A percentile compares a stretch with the other conserved stretches of the same genome.
phyloP scores from a whole-genome alignment of 2,329 filamentous ascomycete species.

The Paracorniculantispora psalliotae region DNA sequence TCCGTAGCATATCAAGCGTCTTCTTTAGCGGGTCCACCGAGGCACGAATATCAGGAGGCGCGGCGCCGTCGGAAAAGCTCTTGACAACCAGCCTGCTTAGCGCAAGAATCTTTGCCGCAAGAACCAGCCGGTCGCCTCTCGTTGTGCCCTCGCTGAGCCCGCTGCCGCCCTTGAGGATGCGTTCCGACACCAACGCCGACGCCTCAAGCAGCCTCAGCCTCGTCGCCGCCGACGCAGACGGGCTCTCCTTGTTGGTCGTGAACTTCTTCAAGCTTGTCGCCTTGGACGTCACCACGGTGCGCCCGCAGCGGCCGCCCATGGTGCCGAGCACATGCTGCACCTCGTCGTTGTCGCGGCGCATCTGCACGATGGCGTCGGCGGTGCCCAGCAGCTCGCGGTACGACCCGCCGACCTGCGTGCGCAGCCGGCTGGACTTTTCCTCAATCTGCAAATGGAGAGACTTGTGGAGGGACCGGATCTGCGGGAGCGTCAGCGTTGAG shows the following conservation, averaged over 20 bases:
- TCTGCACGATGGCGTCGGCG: slow-evolving; percentile 87
- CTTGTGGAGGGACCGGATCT: slow-evolving; percentile 60
- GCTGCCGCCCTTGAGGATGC: slow-evolving; percentile 41
- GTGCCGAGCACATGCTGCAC: slow-evolving; percentile 67
- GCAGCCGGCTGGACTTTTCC: slow-evolving; percentile 57
- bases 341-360: slow-evolving; percentile 71
- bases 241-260: slow-evolving; percentile 24
- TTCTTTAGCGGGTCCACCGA: slow-evolving; percentile 58
- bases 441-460: slow-evolving; percentile 54
- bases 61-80: slow-evolving; percentile 53
- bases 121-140: slow-evolving; percentile 47
- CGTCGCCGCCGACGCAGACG: slow-evolving; percentile 32
- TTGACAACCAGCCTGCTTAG: slow-evolving; percentile 71
- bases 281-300: slow-evolving; percentile 63
- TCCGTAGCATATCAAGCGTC: slow-evolving; percentile 57
- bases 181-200: slow-evolving; percentile 45
- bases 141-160: slow-evolving; percentile 25
- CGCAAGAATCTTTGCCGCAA: slow-evolving; percentile 68
- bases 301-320: slow-evolving; percentile 74
- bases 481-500: slow-evolving; percentile 52
- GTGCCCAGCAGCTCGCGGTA: slow-evolving; percentile 90
- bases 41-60: slow-evolving; percentile 28
- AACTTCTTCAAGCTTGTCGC: slow-evolving; percentile 51
- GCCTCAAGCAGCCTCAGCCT: slow-evolving; percentile 46
- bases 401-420: slow-evolving; percentile 59